phyloP scores from a whole-genome alignment of 108 stramenopile genomes.

The Nannochloropsis salina region DNA sequence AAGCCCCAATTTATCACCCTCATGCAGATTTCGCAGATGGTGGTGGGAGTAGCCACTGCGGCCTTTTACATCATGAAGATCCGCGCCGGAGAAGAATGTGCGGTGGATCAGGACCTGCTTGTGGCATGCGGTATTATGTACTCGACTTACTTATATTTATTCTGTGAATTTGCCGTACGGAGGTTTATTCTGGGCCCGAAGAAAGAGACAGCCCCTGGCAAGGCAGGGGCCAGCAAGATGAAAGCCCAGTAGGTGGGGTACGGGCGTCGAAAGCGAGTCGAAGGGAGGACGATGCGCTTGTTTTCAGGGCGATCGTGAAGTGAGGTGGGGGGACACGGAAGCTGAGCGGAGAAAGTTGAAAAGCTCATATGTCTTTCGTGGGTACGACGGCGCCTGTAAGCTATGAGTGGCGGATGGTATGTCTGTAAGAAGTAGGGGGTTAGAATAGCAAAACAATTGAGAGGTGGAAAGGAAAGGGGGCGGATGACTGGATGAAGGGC shows the following conservation, averaged over 20 bases:
- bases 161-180: conserved; percentile 42
- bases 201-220: background rate
- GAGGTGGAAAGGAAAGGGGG: too few species aligned
- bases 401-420: too few species aligned
- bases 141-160: conserved; percentile 50
- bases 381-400: too few species aligned
- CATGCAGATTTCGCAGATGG: conserved; percentile 56
- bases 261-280: background rate
- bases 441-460: too few species aligned
- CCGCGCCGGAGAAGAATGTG: background rate
- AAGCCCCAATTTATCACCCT: conserved; percentile 51
- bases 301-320: too few species aligned
- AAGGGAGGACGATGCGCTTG: too few species aligned
- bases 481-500: too few species aligned
- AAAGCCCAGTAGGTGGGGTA: conserved; percentile 11
- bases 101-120: background rate
- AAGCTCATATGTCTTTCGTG: too few species aligned
- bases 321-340: too few species aligned
- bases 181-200: conserved; percentile 29
- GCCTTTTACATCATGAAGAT: conserved; percentile 19
- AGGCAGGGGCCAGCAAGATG: background rate
- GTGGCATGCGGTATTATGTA: conserved; percentile 48
- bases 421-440: too few species aligned
- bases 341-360: too few species aligned
- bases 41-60: conserved; percentile 49